These are phyloP conservation scores for Aspergillus neoniger DNA, from an alignment of 2,329 filamentous ascomycete species.

Conservation along the genomic window DNA sequence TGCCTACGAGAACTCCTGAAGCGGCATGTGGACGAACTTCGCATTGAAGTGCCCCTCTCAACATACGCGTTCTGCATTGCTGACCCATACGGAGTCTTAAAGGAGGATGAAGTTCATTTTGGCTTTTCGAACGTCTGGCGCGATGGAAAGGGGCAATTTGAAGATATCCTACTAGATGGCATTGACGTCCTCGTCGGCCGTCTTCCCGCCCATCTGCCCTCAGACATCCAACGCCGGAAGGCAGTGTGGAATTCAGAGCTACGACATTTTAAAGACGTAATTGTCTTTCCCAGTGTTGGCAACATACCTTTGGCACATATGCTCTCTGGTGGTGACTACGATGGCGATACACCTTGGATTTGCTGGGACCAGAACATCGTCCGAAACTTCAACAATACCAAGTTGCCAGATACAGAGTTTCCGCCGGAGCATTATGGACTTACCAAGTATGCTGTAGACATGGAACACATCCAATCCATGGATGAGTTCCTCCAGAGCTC, in stretches of 20 bases:
- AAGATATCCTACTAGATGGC: slow-evolving; percentile 49
- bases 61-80: slow-evolving; percentile 60
- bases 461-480: slow-evolving; percentile 43
- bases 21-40: slow-evolving; percentile 48
- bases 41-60: slow-evolving; percentile 53
- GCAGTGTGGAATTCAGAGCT: slow-evolving; percentile 55
- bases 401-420: slow-evolving; percentile 41
- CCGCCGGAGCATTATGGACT: slow-evolving; percentile 51
- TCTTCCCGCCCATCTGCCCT: slow-evolving; percentile 58
- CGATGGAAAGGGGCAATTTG: slow-evolving; percentile 38
- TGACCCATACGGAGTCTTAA: slow-evolving; percentile 55
- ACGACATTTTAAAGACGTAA: slow-evolving; percentile 57
- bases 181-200: slow-evolving; percentile 58
- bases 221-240: slow-evolving; percentile 59
- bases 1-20: slow-evolving; percentile 45
- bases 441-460: slow-evolving; percentile 43
- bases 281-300: slow-evolving; percentile 59
- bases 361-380: slow-evolving; percentile 61
- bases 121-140: slow-evolving; percentile 53
- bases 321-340: slow-evolving; percentile 66
- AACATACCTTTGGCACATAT: slow-evolving; percentile 57
- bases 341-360: slow-evolving; percentile 63
- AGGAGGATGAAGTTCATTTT: slow-evolving; percentile 58
- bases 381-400: slow-evolving; percentile 54
- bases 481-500: slow-evolving; percentile 46